Conservation (phyloP, 768 basidiomycete genomes). For the Exsudoporus frostii region DNA sequence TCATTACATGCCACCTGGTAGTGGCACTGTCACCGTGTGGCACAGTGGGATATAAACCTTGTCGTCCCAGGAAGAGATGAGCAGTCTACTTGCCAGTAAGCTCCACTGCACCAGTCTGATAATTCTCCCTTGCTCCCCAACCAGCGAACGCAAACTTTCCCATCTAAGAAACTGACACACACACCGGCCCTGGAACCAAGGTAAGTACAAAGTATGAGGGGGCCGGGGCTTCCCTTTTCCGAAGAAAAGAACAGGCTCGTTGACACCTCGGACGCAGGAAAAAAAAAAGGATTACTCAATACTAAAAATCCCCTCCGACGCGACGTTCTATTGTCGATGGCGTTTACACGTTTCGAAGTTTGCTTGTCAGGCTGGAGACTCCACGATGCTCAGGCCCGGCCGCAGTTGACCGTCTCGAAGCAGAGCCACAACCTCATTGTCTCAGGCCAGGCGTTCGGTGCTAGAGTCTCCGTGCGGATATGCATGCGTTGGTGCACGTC, state of each 20-base stretch:
- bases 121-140: background rate
- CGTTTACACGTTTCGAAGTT: slow-evolving; percentile 27
- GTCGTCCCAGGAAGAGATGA: background rate
- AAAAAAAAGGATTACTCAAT: background rate
- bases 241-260: background rate
- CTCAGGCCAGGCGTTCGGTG: slow-evolving; percentile 25
- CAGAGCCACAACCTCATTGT: slow-evolving; percentile 24
- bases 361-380: slow-evolving; percentile 20
- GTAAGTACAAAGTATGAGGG: background rate
- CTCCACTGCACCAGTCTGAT: slow-evolving; percentile 10
- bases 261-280: slow-evolving; percentile 4
- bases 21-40: slow-evolving; percentile 27
- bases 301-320: background rate
- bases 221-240: background rate
- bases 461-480: slow-evolving; percentile 19
- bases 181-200: background rate
- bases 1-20: slow-evolving; percentile 24
- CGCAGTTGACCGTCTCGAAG: slow-evolving; percentile 20
- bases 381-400: slow-evolving; percentile 18
- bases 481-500: slow-evolving; percentile 25
- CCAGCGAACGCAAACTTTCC: background rate
- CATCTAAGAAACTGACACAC: background rate
- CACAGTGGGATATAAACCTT: slow-evolving; percentile 22
- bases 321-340: slow-evolving; percentile 10
- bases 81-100: slow-evolving; percentile 5